phyloP scores from a whole-genome alignment of 495 filamentous ascomycete genomes.

The Penicillium chermesinum region DNA sequence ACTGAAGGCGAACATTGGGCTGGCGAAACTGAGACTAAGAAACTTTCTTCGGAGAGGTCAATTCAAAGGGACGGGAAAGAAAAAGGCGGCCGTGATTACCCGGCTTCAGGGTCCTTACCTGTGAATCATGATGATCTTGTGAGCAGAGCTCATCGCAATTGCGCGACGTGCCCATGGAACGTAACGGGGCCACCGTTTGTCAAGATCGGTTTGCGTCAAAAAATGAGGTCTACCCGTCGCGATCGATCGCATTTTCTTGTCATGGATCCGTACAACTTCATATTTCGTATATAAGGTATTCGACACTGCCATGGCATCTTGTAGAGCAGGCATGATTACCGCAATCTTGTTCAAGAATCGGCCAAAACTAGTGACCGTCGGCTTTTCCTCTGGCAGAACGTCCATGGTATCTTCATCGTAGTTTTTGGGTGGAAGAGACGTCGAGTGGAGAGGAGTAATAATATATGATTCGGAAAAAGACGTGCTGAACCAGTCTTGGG shows the following conservation, averaged over 20 bases:
- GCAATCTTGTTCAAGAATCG: slow-evolving; percentile 35
- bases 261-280: slow-evolving; percentile 35
- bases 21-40: slow-evolving; percentile 34
- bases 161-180: slow-evolving; percentile 32
- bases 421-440: slow-evolving; percentile 26
- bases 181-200: slow-evolving; percentile 35
- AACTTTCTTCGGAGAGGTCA: no score
- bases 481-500: slow-evolving; percentile 45
- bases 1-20: slow-evolving; percentile 34
- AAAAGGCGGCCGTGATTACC: no score
- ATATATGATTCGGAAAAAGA: slow-evolving; percentile 39
- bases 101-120: no score
- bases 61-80: no score
- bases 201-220: slow-evolving; percentile 24
- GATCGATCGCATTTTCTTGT: slow-evolving; percentile 29
- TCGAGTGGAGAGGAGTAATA: slow-evolving; percentile 29
- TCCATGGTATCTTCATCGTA: slow-evolving; percentile 33
- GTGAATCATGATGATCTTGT: slow-evolving; percentile 47
- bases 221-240: slow-evolving; percentile 23
- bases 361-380: slow-evolving; percentile 27
- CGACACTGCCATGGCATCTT: slow-evolving; percentile 29
- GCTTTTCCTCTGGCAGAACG: slow-evolving; percentile 22
- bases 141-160: slow-evolving; percentile 32
- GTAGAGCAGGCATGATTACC: slow-evolving; percentile 30
- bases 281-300: slow-evolving; percentile 32